phyloP scores from a whole-genome alignment of 2,329 filamentous ascomycete species.

The Neonectria neomacrospora region DNA sequence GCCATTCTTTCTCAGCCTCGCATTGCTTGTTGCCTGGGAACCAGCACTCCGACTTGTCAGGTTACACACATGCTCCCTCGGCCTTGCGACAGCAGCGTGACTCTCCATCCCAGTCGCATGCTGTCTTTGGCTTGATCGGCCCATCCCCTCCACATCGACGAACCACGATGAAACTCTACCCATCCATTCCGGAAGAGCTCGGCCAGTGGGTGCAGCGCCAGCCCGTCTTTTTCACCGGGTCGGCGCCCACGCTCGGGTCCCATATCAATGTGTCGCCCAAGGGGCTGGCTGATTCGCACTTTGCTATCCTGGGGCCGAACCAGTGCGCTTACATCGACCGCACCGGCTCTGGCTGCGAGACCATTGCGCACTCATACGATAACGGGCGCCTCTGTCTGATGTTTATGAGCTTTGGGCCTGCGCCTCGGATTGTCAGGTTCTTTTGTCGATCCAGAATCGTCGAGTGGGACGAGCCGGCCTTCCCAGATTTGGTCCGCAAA shows the following conservation, averaged over 20 bases:
- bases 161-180: slow-evolving; percentile 67
- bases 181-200: slow-evolving; percentile 65
- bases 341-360: slow-evolving; percentile 81
- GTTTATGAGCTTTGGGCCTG: slow-evolving; percentile 73
- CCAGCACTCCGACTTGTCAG: slow-evolving; percentile 27
- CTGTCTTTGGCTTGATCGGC: slow-evolving; percentile 35
- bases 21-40: slow-evolving; percentile 13
- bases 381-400: slow-evolving; percentile 80
- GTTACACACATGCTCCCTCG: slow-evolving; percentile 25
- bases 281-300: slow-evolving; percentile 71
- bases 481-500: slow-evolving; percentile 59
- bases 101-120: slow-evolving; percentile 22
- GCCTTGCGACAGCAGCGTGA: slow-evolving; percentile 29
- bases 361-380: slow-evolving; percentile 79
- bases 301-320: slow-evolving; percentile 68
- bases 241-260: slow-evolving; percentile 72
- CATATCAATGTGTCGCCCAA: slow-evolving; percentile 85
- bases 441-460: slow-evolving; percentile 70
- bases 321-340: slow-evolving; percentile 77
- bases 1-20: slow-evolving; percentile 27
- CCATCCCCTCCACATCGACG: slow-evolving; percentile 30
- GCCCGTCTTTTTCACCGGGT: slow-evolving; percentile 80
- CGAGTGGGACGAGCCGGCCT: slow-evolving; percentile 66
- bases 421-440: slow-evolving; percentile 71
- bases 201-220: slow-evolving; percentile 73